phyloP scores from a whole-genome alignment of 2,329 filamentous ascomycete species.

The Sporothrix pallida region DNA sequence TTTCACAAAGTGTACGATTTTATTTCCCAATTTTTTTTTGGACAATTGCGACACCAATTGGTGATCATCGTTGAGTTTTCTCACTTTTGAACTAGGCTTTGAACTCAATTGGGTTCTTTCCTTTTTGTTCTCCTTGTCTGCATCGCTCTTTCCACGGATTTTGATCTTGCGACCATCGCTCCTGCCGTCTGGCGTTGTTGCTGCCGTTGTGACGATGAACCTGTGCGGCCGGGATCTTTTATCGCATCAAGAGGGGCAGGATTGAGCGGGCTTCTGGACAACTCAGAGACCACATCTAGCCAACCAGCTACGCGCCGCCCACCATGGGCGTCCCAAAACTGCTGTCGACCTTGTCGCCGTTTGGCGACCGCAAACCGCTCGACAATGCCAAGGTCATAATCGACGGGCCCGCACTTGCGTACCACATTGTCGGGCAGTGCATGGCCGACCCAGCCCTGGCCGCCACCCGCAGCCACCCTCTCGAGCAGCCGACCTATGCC shows the following conservation, averaged over 20 bases:
- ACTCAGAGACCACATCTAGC: no score
- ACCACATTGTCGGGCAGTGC: constrained; percentile 39
- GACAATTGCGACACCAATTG: background rate
- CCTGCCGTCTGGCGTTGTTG: no score
- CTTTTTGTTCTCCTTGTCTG: background rate
- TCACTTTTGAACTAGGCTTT: background rate
- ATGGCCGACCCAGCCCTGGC: constrained; percentile 19
- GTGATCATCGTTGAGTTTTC: background rate
- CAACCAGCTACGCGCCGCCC: background rate
- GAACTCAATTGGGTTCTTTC: background rate
- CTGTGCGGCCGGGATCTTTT: background rate
- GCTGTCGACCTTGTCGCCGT: constrained; percentile 38
- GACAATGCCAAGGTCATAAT: constrained; percentile 38
- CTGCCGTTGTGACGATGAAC: background rate
- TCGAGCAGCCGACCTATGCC: constrained; percentile 38
- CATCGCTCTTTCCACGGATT: background rate
- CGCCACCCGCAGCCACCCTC: constrained; percentile 35
- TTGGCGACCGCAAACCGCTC: constrained; percentile 37
- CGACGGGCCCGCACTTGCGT: constrained; percentile 43
- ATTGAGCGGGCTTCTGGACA: no score
- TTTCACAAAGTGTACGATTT: background rate
- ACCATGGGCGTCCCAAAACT: constrained; percentile 42
- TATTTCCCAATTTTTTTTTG: background rate
- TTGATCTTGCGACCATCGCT: background rate
- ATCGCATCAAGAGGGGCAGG: constrained; percentile 12